Conservation (phyloP, 768 basidiomycete genomes). For the Sistotremastrum suecicum region DNA sequence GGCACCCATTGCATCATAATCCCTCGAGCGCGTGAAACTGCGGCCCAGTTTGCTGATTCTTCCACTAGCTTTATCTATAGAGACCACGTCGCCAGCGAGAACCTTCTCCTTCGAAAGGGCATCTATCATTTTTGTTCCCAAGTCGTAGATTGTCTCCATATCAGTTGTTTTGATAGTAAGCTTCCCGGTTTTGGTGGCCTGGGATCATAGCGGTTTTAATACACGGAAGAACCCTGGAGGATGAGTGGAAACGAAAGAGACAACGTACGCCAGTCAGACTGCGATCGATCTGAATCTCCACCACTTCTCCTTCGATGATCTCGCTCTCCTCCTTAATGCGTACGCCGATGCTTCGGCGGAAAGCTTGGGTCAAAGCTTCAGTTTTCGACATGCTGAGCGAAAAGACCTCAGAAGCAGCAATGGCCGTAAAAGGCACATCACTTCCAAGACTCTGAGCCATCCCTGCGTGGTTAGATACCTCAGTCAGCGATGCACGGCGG, state of each 20-base stretch:
- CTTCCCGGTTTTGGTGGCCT: conserved; percentile 98
- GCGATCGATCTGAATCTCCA: conserved; percentile 96
- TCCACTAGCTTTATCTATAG: conserved; percentile 95
- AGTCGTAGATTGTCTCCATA: conserved; percentile 99
- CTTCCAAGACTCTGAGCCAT: conserved; percentile 93
- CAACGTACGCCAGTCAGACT: conserved; percentile 81
- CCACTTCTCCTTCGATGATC: conserved; percentile 94
- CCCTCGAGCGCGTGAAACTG: conserved; percentile 91
- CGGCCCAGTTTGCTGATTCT: conserved; percentile 93
- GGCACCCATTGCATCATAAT: conserved; percentile 98
- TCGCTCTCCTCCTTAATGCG: conserved; percentile 97
- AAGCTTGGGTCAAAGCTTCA: conserved; percentile 92
- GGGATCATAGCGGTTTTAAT: not conserved
- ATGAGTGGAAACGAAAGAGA: not conserved
- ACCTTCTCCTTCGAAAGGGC: conserved; percentile 95
- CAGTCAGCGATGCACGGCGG: not conserved
- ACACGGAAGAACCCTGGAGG: not conserved
- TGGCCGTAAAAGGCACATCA: conserved; percentile 97
- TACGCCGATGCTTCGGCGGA: conserved; percentile 91
- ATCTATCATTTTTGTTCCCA: conserved; percentile 99
- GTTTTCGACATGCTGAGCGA: conserved; percentile 98
- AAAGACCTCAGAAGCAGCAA: conserved; percentile 96
- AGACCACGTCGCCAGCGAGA: conserved; percentile 83
- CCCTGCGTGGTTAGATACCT: conserved; percentile 27
- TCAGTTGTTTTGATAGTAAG: conserved; percentile 96